phyloP scores from a whole-genome alignment of 768 basidiomycete species.

The Clitopilus hobsonii region DNA sequence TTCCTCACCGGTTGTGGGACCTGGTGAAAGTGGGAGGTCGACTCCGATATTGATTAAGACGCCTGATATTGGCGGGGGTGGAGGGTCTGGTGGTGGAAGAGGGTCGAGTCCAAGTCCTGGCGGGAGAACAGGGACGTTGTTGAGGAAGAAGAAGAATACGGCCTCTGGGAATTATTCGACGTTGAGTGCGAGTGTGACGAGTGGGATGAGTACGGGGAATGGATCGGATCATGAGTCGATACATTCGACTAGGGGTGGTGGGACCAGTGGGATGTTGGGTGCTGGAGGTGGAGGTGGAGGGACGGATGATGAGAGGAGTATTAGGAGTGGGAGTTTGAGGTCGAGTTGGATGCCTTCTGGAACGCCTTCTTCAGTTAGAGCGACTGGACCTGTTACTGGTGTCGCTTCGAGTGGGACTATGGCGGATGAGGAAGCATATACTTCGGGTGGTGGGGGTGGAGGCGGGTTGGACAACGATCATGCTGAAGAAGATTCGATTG shows the following conservation, averaged over 20 bases:
- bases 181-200: conserved; percentile 2
- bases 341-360: conserved; percentile 12
- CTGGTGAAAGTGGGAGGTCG: conserved; percentile 23
- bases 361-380: neutral
- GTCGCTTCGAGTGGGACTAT: neutral
- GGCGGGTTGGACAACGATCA: conserved; percentile 13
- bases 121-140: conserved; percentile 10
- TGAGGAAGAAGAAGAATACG: conserved; percentile 2
- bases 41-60: neutral
- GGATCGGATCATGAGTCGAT: neutral
- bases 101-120: conserved; percentile 1
- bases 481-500: conserved; percentile 28
- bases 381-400: neutral
- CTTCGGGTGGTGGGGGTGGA: neutral
- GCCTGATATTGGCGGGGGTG: conserved; percentile 2
- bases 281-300: neutral
- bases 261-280: neutral
- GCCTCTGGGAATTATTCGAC: neutral
- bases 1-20: neutral
- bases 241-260: neutral
- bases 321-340: conserved; percentile 18
- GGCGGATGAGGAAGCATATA: conserved; percentile 9
- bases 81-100: conserved; percentile 13
- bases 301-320: conserved; percentile 6
- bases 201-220: conserved; percentile 1